These are phyloP conservation scores for Sarcomyxa edulis DNA, from an alignment of 768 basidiomycete genomes.

Conservation along the genomic window DNA sequence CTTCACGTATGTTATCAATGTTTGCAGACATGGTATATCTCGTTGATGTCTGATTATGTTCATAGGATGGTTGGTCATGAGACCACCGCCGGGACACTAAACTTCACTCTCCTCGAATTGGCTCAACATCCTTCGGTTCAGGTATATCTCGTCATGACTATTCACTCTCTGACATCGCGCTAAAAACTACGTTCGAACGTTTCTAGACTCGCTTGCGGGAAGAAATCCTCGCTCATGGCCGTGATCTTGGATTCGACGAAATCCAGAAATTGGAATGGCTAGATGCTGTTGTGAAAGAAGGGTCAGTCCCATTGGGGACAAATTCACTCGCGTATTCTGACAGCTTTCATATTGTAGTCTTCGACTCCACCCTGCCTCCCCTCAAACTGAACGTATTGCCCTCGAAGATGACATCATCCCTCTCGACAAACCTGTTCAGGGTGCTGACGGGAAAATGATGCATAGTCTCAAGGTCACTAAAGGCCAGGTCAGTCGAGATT, in stretches of 20 bases:
- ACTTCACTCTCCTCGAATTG: slow-evolving; percentile 32
- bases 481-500: slow-evolving; percentile 26
- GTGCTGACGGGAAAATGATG: slow-evolving; percentile 19
- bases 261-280: slow-evolving; percentile 31
- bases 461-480: slow-evolving; percentile 23
- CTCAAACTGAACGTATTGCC: slow-evolving; percentile 34
- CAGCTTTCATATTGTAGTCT: slow-evolving; percentile 18
- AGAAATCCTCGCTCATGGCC: slow-evolving; percentile 26
- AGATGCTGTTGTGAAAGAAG: slow-evolving; percentile 38
- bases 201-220: slow-evolving; percentile 27
- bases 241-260: slow-evolving; percentile 29
- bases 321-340: slow-evolving; percentile 2
- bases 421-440: slow-evolving; percentile 26
- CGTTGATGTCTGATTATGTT: slow-evolving; percentile 2
- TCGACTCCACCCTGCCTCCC: slow-evolving; percentile 33
- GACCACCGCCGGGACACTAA: slow-evolving; percentile 30
- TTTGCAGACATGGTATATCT: neutral
- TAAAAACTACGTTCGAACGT: neutral
- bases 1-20: slow-evolving; percentile 20
- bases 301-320: slow-evolving; percentile 13
- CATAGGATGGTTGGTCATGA: slow-evolving; percentile 36
- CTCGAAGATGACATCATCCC: slow-evolving; percentile 36
- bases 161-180: no score
- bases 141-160: slow-evolving; percentile 4
- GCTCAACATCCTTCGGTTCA: slow-evolving; percentile 30